Base-by-base conservation (phyloP, 2,329 filamentous ascomycete species). In the Macrophomina phaseolina region DNA sequence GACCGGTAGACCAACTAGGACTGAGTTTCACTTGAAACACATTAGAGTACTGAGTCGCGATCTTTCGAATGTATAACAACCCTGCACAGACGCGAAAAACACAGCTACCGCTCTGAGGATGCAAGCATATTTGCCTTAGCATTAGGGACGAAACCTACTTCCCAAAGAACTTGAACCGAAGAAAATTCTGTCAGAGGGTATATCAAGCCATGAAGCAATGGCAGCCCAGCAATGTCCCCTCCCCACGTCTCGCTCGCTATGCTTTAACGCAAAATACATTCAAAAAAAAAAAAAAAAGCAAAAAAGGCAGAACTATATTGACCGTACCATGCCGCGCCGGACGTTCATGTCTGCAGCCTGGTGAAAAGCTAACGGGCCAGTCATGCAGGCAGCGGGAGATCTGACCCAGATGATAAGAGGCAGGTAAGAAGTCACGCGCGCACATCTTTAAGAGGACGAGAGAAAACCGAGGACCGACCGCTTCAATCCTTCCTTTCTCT, bases 161-260 rank as follows among this genome's bases (percentile, higher is more conserved):
- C n/a, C n/a, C 32, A 28, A 49, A 14, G 55, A 12, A 14, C 23
- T 16, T 16, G 12, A 12, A 38, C 23, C 11, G 34, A 23, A 49
- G n/a, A 16, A 28, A 34, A 28, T 68, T 55, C 46, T 48, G 42
- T 23, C 48, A 49, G 30, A 45, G 58, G 58, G 58, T 62, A 62
- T 62, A 62, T 62, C 58, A 49, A 62, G 58, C 52, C 32, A 55
- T 55, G 58, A 53, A n/a, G 58, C 67, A 51, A 46, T 67, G 32
- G 69, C 68, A 68, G 62, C 48, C 68, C 14, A 28, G 62, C 48
- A 40, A 53, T 53, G 18, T 55, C 38, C 34, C 14, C 40, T 42
- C 45, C 14, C 61, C 52, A 48, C 40, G 12, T 51, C 18, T 45
- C 53, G 32, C 23, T 34, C 42, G 60, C 60, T 68, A 51, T 62